These are phyloP conservation scores for Piper betle DNA, from an alignment of 164 flowering plant genomes.

Conservation along the genomic window DNA sequence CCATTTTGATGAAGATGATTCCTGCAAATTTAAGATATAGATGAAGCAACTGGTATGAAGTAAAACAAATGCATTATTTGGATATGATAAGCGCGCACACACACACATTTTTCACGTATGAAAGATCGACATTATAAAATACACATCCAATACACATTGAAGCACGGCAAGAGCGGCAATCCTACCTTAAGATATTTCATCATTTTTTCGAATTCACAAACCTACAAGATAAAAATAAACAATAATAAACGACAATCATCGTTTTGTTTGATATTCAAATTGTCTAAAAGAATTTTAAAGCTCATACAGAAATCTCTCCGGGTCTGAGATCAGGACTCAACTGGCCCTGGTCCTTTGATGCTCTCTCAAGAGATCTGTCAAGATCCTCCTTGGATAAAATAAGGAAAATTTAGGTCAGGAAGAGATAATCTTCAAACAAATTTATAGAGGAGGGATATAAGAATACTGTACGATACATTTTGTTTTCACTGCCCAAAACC, in stretches of 20 bases:
- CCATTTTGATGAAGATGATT: slow-evolving; percentile 37
- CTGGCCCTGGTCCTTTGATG: slow-evolving; percentile 39
- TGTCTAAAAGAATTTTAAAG: not conserved
- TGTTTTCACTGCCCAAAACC: slow-evolving; percentile 49
- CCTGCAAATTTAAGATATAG: slow-evolving; percentile 35
- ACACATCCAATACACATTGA: not conserved
- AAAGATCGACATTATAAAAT: not conserved
- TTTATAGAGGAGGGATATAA: slow-evolving; percentile 5
- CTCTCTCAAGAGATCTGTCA: slow-evolving; percentile 54
- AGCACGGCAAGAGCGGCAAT: not conserved
- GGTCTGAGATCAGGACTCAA: slow-evolving; percentile 51
- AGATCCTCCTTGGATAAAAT: slow-evolving; percentile 58
- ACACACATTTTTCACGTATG: not conserved
- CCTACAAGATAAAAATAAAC: slow-evolving; percentile 22
- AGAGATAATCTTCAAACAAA: too few relatives aligned
- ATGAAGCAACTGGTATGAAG: not conserved
- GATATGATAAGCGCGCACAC: not conserved
- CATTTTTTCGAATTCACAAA: slow-evolving; percentile 70
- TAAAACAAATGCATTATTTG: not conserved
- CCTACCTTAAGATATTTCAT: slow-evolving; percentile 71
- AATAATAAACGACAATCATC: not conserved
- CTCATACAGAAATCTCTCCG: slow-evolving; percentile 67
- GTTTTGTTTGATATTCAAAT: too few relatives aligned
- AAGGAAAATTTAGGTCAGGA: not conserved
- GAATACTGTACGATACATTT: slow-evolving; percentile 72